Conservation (phyloP, 768 basidiomycete species). For the Guyanaporus albipodus region DNA sequence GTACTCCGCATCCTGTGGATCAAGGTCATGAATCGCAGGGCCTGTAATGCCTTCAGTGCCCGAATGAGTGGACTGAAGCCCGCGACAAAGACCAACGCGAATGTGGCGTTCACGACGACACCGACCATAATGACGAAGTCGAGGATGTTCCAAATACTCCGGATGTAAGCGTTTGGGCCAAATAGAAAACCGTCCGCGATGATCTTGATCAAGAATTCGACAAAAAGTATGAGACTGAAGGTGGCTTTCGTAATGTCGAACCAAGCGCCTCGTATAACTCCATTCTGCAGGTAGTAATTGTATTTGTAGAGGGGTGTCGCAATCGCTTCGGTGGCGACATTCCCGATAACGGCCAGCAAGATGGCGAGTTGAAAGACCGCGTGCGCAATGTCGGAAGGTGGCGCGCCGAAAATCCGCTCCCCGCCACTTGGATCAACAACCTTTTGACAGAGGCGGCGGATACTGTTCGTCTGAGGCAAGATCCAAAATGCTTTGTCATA, state of each 20-base stretch:
- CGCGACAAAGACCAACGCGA: slow-evolving; percentile 68
- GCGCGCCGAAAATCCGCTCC: slow-evolving; percentile 78
- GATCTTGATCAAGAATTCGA: slow-evolving; percentile 88
- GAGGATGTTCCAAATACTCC: slow-evolving; percentile 87
- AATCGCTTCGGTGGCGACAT: slow-evolving; percentile 78
- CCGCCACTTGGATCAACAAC: slow-evolving; percentile 80
- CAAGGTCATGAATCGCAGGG: slow-evolving; percentile 85
- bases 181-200: slow-evolving; percentile 90
- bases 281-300: slow-evolving; percentile 58
- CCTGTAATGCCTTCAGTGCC: slow-evolving; percentile 82
- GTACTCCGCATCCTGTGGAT: slow-evolving; percentile 83
- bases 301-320: slow-evolving; percentile 84
- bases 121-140: slow-evolving; percentile 84
- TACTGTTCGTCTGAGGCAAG: slow-evolving; percentile 70
- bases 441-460: slow-evolving; percentile 76
- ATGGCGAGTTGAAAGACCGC: slow-evolving; percentile 74
- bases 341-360: slow-evolving; percentile 71
- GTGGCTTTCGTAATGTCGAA: slow-evolving; percentile 77
- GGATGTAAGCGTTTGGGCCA: slow-evolving; percentile 87
- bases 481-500: slow-evolving; percentile 91
- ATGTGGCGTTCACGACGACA: slow-evolving; percentile 68
- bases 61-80: slow-evolving; percentile 79
- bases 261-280: slow-evolving; percentile 67
- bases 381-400: slow-evolving; percentile 59
- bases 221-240: slow-evolving; percentile 65